Percentiles rank a stretch among this genome's conserved stretches.
Evolutionary conservation across 2,329 filamentous ascomycete species (phyloP).

Genomic region (Rhynchosporium graminicola): DNA sequence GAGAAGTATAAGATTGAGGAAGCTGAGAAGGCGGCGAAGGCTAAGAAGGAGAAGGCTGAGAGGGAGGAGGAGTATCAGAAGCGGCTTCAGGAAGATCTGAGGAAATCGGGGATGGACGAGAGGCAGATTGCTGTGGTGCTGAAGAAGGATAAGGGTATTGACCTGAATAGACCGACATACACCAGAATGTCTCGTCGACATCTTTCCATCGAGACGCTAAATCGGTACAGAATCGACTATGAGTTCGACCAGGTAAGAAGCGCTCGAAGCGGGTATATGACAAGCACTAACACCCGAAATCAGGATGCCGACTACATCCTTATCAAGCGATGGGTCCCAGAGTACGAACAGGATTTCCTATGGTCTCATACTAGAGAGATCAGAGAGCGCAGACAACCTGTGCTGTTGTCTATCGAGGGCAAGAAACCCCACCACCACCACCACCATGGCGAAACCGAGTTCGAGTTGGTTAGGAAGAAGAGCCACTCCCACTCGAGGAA

Average conservation of each 20-base stretch:
- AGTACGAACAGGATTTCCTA: slow-evolving; percentile 69
- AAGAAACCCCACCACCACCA: slow-evolving; percentile 34
- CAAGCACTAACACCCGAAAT: slow-evolving; percentile 42
- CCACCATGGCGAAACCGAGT: slow-evolving; percentile 32
- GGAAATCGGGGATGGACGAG: slow-evolving; percentile 59
- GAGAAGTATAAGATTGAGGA: slow-evolving; percentile 50
- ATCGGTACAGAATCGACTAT: slow-evolving; percentile 57
- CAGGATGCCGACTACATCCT: slow-evolving; percentile 70
- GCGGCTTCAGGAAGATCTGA: slow-evolving; percentile 58
- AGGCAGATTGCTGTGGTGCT: slow-evolving; percentile 60
- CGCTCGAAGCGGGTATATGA: not conserved
- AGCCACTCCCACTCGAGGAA: slow-evolving; percentile 37
- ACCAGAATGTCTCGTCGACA: slow-evolving; percentile 64
- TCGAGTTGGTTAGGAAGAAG: slow-evolving; percentile 39
- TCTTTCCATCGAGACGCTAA: slow-evolving; percentile 62
- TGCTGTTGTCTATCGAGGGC: slow-evolving; percentile 32
- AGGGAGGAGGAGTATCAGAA: slow-evolving; percentile 44
- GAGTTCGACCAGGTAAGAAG: slow-evolving; percentile 56
- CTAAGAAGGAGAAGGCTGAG: slow-evolving; percentile 43
- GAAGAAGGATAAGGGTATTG: slow-evolving; percentile 54
- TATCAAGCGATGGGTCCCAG: slow-evolving; percentile 72
- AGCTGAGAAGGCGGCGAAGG: slow-evolving; percentile 39
- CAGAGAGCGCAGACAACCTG: slow-evolving; percentile 34
- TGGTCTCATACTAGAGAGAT: slow-evolving; percentile 70
- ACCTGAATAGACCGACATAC: slow-evolving; percentile 54